Evolutionary conservation across 805 yeast species (phyloP).

Genomic region (Metschnikowia picachoensis): DNA sequence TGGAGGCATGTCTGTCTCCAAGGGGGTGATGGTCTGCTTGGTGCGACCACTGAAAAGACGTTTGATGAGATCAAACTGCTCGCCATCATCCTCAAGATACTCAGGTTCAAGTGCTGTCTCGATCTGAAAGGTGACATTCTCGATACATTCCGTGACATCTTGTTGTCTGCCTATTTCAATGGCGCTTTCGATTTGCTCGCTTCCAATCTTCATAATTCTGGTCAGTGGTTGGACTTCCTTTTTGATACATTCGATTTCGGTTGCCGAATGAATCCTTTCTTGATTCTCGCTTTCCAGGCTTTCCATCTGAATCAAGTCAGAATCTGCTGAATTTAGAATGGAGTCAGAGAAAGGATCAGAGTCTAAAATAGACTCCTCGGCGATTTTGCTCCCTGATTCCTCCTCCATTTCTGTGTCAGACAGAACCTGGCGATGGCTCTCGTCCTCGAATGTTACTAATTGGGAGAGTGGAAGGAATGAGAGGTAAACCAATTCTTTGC

Average conservation of each 20-base stretch:
- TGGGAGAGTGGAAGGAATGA: slow-evolving; percentile 75
- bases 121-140: slow-evolving; percentile 84
- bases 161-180: slow-evolving; percentile 87
- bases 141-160: slow-evolving; percentile 96
- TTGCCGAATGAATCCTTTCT: neutral
- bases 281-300: slow-evolving; percentile 1
- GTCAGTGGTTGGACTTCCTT: slow-evolving; percentile 6
- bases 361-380: neutral
- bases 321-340: neutral
- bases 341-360: slow-evolving; percentile 1
- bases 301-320: slow-evolving; percentile 6
- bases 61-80: slow-evolving; percentile 80
- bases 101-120: slow-evolving; percentile 82
- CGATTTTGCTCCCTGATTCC: neutral
- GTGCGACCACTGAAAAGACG: slow-evolving; percentile 81
- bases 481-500: slow-evolving; percentile 78
- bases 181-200: slow-evolving; percentile 70
- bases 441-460: slow-evolving; percentile 53
- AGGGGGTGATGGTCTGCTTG: slow-evolving; percentile 66
- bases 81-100: slow-evolving; percentile 62
- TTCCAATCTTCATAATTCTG: slow-evolving; percentile 36
- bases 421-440: neutral
- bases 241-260: neutral
- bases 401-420: slow-evolving; percentile 4
- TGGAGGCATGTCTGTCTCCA: slow-evolving; percentile 27